Conservation (phyloP, 2,329 filamentous ascomycete genomes). For the Fusarium denticulatum region DNA sequence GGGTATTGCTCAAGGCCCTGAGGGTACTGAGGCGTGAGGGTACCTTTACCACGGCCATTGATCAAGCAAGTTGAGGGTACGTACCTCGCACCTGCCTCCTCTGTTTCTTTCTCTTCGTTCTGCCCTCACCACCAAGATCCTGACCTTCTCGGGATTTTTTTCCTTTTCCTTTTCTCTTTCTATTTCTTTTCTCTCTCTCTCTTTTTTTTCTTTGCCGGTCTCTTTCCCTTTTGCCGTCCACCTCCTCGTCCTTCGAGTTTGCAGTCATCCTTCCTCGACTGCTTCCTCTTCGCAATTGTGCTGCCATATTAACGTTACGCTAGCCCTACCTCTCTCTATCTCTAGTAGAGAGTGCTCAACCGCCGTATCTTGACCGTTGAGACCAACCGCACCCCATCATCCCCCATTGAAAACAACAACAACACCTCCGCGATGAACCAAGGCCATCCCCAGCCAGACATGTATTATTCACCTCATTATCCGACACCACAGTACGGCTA, state of each 20-base stretch:
- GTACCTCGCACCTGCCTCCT: constrained; percentile 44
- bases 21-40: constrained; percentile 25
- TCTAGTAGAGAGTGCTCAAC: background rate
- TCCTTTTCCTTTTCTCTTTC: constrained; percentile 41
- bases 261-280: constrained; percentile 63
- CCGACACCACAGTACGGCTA: constrained; percentile 73
- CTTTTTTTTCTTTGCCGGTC: constrained; percentile 42
- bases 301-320: constrained; percentile 16
- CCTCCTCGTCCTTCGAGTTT: constrained; percentile 57
- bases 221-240: constrained; percentile 38
- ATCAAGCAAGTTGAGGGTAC: constrained; percentile 29
- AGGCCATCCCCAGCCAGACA: constrained; percentile 55
- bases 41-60: constrained; percentile 12
- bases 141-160: constrained; percentile 37
- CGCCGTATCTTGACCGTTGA: background rate
- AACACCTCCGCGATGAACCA: constrained; percentile 75
- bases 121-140: constrained; percentile 45
- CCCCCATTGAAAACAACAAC: constrained; percentile 43
- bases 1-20: constrained; percentile 37
- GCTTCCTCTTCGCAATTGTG: constrained; percentile 53
- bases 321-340: constrained; percentile 11
- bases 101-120: constrained; percentile 36
- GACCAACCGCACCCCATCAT: background rate
- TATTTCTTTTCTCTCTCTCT: constrained; percentile 35
- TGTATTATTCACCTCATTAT: constrained; percentile 86